Base-by-base conservation (phyloP, 2,329 filamentous ascomycete genomes). In the Cladosporium sp. region DNA sequence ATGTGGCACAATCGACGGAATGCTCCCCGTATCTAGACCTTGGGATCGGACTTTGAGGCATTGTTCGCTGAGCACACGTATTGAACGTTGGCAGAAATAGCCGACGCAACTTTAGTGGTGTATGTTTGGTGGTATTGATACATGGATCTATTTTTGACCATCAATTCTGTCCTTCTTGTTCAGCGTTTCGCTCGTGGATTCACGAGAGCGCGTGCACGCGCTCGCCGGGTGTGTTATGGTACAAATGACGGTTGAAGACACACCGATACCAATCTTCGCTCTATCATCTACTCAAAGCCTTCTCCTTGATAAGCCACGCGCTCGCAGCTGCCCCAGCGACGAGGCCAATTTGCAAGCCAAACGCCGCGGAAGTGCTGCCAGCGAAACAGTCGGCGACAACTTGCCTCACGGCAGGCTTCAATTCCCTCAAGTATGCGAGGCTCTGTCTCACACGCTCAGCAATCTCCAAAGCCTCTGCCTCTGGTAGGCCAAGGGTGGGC, bases 361-460 rank as follows among this genome's bases (percentile, higher is more conserved):
- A 84, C 0, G 85, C 84, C 30, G 80, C 80, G 65, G 82, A 80
- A 7, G 81, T 84, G 49, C 85, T 83, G 71, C 79, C 80, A 51
- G 87, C 86, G 76, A 93, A 94, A 74, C 89, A 91, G 32, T 80
- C 78, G 44, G 86, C 83, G 3, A 94, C 90, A 14, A 90, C 76
- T 14, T 75, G 79, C 30, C 84, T 85, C 1, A 89, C 78, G 2
- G 76, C 80, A 0, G 90, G 87, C 6, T 90, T 86, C 38, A 94
- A 81, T 4, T 83, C 80, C 57, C 84, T 84, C 75, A 93, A 88
- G 72, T 86, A 92, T 59, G 90, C 86, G 51, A 94, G 80, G 72
- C 87, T 92, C 76, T 90, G 83, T 28, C 91, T 83, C 4, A 93
- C 91, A 12, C 84, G 83, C 66, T 88, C 84, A 52, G 92, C 89